Evolutionary conservation across 306 rosid species (phyloP).

Genomic region (Dalbergia cultrata): DNA sequence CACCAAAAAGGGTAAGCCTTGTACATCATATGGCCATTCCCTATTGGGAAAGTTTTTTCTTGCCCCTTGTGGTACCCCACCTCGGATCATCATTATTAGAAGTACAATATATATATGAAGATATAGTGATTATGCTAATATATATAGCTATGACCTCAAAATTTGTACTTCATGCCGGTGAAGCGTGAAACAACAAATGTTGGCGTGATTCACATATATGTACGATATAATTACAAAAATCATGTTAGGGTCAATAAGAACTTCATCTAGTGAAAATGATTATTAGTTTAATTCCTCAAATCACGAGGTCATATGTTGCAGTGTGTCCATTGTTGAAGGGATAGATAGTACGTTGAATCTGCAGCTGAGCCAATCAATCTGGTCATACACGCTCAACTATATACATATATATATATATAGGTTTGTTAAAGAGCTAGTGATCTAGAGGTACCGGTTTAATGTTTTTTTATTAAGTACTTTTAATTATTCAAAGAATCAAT

Average conservation of each 20-base stretch:
- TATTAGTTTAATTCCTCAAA: slow-evolving; percentile 42
- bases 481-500: neutral
- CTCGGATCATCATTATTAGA: slow-evolving; percentile 36
- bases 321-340: neutral
- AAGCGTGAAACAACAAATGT: slow-evolving; percentile 15
- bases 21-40: slow-evolving; percentile 49
- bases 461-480: neutral
- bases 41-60: slow-evolving; percentile 49
- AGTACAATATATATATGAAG: neutral
- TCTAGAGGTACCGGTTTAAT: too few species aligned
- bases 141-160: slow-evolving; percentile 16
- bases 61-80: slow-evolving; percentile 52
- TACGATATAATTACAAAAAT: neutral
- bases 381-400: slow-evolving; percentile 9
- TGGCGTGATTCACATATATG: slow-evolving; percentile 4
- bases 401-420: neutral
- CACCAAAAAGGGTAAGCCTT: slow-evolving; percentile 59
- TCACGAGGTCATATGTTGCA: slow-evolving; percentile 34
- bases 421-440: neutral
- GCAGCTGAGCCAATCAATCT: slow-evolving; percentile 9
- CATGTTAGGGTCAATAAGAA: neutral
- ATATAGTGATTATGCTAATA: slow-evolving; percentile 10
- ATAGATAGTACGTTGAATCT: slow-evolving; percentile 8
- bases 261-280: slow-evolving; percentile 13
- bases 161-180: neutral